These are phyloP conservation scores for Penicillium sp. DNA, from an alignment of 2,329 filamentous ascomycete species.

Conservation along the genomic window DNA sequence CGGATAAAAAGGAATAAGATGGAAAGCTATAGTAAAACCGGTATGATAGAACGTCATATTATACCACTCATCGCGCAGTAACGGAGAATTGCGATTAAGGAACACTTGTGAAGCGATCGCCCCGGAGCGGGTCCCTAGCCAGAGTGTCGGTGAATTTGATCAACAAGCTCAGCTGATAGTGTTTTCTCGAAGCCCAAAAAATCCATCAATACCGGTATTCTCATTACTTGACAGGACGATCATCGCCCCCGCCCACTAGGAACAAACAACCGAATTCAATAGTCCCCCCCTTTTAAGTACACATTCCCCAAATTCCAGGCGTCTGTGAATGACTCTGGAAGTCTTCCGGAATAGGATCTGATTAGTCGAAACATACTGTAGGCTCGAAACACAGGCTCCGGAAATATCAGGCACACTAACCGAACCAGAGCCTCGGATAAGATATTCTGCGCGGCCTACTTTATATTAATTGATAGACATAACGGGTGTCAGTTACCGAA, in stretches of 20 bases:
- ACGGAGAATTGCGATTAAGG: neutral
- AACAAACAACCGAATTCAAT: conserved; percentile 7
- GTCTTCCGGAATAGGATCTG: neutral
- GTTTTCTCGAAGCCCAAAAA: conserved; percentile 21
- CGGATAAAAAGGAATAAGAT: neutral
- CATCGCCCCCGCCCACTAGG: conserved; percentile 4
- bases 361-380: neutral
- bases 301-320: neutral
- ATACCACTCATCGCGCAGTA: neutral
- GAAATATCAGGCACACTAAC: conserved; percentile 15
- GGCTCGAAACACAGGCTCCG: neutral
- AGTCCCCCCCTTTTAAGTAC: conserved; percentile 2
- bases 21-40: neutral
- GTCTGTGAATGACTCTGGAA: neutral
- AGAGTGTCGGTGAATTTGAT: conserved; percentile 28
- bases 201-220: conserved; percentile 1
- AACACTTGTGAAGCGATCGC: conserved; percentile 12
- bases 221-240: conserved; percentile 15
- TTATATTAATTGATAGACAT: conserved; percentile 11
- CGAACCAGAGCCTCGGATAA: conserved; percentile 14
- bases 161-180: conserved; percentile 25
- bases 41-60: neutral
- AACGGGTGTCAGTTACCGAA: conserved; percentile 3
- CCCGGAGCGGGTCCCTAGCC: conserved; percentile 14
- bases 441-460: conserved; percentile 7